phyloP scores from a whole-genome alignment of 2,329 filamentous ascomycete species.

The Neopestalotiopsis clavispora region DNA sequence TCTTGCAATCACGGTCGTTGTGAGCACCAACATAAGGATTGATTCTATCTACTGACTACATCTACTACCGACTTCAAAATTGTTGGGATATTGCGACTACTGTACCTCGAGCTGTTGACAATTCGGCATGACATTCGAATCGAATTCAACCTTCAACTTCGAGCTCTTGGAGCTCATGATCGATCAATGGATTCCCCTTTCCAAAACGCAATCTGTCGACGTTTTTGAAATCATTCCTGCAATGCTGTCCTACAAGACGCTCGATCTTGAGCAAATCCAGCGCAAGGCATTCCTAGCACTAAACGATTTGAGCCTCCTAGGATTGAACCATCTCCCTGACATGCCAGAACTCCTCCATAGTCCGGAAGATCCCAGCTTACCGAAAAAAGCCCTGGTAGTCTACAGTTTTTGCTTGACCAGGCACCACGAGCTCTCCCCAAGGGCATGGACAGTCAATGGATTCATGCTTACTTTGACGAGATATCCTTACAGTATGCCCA shows the following conservation, averaged over 20 bases:
- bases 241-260: conserved; percentile 20
- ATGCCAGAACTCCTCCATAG: conserved; percentile 29
- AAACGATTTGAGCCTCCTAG: conserved; percentile 28
- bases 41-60: no score
- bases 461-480: conserved; percentile 30
- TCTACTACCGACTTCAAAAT: no score
- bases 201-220: conserved; percentile 24
- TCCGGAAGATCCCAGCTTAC: conserved; percentile 27
- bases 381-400: conserved; percentile 29
- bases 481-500: conserved; percentile 25
- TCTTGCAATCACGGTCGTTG: no score
- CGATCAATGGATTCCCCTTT: conserved; percentile 20
- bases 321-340: conserved; percentile 29
- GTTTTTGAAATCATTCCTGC: conserved; percentile 20
- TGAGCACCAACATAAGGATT: no score
- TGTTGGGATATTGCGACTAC: no score
- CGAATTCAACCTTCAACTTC: conserved; percentile 23
- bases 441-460: conserved; percentile 32
- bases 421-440: conserved; percentile 27
- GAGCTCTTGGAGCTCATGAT: conserved; percentile 24
- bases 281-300: conserved; percentile 25
- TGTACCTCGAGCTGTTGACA: no score
- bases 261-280: conserved; percentile 3
- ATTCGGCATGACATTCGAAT: not conserved
- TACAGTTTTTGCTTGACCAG: conserved; percentile 35